These are phyloP conservation scores for Suhomyces panamericanus DNA, from an alignment of 1,139 yeast genomes.

Conservation along the genomic window DNA sequence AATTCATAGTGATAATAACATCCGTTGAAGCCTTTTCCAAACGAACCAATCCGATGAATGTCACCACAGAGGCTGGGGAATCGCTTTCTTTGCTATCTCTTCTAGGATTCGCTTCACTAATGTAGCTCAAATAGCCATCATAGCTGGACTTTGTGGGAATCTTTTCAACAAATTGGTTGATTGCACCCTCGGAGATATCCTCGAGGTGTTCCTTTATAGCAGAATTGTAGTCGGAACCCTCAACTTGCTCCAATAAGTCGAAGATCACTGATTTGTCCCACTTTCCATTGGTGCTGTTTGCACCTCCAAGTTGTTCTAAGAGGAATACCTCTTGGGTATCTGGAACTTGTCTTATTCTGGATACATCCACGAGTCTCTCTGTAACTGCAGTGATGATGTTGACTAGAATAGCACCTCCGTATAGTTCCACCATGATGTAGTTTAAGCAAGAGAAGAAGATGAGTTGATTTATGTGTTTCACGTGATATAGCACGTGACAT, in stretches of 20 bases:
- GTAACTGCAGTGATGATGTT: constrained; percentile 41
- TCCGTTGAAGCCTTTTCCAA: constrained; percentile 57
- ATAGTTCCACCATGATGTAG: constrained; percentile 30
- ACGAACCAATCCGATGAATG: constrained; percentile 56
- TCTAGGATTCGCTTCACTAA: constrained; percentile 31
- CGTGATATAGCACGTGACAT: neutral
- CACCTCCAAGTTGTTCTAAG: constrained; percentile 30
- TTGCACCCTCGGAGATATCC: constrained; percentile 34
- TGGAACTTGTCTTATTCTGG: constrained; percentile 74
- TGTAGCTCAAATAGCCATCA: constrained; percentile 13
- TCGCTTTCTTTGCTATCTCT: constrained; percentile 51
- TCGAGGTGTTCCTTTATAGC: constrained; percentile 44
- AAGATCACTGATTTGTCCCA: constrained; percentile 64
- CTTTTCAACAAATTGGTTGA: constrained; percentile 12
- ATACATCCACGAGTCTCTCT: constrained; percentile 62
- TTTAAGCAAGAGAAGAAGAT: no score
- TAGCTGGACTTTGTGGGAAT: constrained; percentile 14
- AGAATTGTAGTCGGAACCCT: constrained; percentile 31
- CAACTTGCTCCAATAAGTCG: constrained; percentile 67
- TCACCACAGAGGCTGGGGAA: constrained; percentile 26
- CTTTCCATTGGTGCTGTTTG: constrained; percentile 23
- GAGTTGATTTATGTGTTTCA: neutral
- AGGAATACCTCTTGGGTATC: constrained; percentile 88
- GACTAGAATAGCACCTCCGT: constrained; percentile 77
- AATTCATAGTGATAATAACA: constrained; percentile 58